Base-by-base conservation (phyloP, 1,284 basidiomycete genomes). In the Cryptococcus deneoformans region DNA sequence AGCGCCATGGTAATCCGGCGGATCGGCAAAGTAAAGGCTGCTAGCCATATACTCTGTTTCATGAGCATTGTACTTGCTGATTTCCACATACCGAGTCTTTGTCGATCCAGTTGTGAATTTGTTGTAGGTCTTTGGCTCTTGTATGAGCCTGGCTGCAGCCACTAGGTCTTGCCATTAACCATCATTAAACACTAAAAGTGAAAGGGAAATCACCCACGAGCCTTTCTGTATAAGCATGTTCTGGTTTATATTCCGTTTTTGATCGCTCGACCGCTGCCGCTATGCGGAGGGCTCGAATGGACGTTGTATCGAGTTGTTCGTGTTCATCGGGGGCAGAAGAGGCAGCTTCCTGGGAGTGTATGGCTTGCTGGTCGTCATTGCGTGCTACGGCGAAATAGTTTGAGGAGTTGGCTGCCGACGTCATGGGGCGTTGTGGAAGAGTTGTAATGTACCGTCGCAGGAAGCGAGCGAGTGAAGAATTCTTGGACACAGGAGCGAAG, bases 211-310 rank as follows among this genome's bases (percentile, higher is more conserved):
- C 9, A 63, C 69, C 56, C 47, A 75, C 74, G 9, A 54, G 61
- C 50, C 71, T 59, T 59, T 76, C 74, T 1, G 72, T 75, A 57
- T 67, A 72, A 7, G 69, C 74, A 60, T 76, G 70, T 39, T 74
- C 67, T 3, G 67, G 34, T 52, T 66, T 63, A 54, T 76, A 76
- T 55, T 76, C 73, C 3, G 54, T 56, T 55, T 63, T 72, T 8
- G 69, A 69, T 6, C 71, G 44, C 54, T 68, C 46, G 10, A 76
- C 71, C 24, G 74, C 74, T 5, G 64, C 68, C 40, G 66, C 71
- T 38, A 76, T 76, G 2, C 74, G 65, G 34, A 53, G 53, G 35
- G 58, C 50, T 20, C 67, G 54, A 14, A 63, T 55, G n/a, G 61
- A 55, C 3, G 56, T 54, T 37, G 63, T 66, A 12, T 59, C 61